These are phyloP conservation scores for Fusarium subtropicale DNA, from an alignment of 2,329 filamentous ascomycete genomes.

Conservation along the genomic window DNA sequence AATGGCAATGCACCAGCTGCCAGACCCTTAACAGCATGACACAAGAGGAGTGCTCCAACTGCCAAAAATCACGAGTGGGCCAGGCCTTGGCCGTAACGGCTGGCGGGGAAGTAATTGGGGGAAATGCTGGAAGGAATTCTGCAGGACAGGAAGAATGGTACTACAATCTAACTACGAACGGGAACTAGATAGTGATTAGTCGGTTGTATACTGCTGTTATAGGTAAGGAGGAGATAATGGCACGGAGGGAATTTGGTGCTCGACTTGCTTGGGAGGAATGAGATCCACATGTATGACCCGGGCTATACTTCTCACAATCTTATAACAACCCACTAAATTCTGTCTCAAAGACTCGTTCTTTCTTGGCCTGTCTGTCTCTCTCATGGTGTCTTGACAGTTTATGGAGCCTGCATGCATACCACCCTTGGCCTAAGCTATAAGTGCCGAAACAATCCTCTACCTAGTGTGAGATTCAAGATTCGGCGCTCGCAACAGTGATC, in stretches of 20 bases:
- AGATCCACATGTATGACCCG: neutral
- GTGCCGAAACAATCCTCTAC: too few relatives aligned
- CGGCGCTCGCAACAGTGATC: too few relatives aligned
- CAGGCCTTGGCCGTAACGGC: neutral
- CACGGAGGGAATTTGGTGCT: too few relatives aligned
- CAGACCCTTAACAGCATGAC: neutral
- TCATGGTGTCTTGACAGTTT: too few relatives aligned
- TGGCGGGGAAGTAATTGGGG: neutral
- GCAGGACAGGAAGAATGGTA: neutral
- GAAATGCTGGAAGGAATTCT: neutral
- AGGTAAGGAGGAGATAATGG: too few relatives aligned
- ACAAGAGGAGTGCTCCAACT: fast-evolving
- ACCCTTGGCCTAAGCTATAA: too few relatives aligned
- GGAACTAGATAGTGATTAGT: neutral
- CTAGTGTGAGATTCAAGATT: too few relatives aligned
- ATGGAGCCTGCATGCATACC: too few relatives aligned
- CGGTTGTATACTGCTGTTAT: neutral
- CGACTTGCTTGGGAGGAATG: neutral
- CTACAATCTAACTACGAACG: neutral
- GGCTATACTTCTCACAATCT: neutral
- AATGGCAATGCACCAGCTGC: neutral
- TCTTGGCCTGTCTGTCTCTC: too few relatives aligned
- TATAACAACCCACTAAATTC: neutral
- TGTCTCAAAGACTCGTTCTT: too few relatives aligned
- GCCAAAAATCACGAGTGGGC: neutral